Percentiles rank a stretch among this genome's conserved stretches.
phyloP scores from a whole-genome alignment of 1,139 yeast species.

The Pichia sp. region DNA sequence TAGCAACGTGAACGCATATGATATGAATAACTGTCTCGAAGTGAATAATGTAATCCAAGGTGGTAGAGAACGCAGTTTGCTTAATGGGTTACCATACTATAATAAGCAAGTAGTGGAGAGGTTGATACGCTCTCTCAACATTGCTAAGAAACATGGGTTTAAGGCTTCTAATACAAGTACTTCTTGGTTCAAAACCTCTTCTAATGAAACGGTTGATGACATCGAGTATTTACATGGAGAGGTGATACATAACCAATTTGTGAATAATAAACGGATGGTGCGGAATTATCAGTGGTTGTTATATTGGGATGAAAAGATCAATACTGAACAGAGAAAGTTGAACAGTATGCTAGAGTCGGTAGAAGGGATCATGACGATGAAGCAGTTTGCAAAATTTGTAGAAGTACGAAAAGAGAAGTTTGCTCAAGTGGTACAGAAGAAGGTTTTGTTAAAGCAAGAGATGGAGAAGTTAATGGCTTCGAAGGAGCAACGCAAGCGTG shows the following conservation, averaged over 20 bases:
- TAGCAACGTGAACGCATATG: constrained; percentile 3
- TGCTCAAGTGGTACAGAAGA: constrained; percentile 2
- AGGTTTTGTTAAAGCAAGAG: constrained; percentile 6
- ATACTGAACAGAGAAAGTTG: too few species aligned
- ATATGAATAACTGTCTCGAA: constrained; percentile 3
- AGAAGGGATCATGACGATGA: too few species aligned
- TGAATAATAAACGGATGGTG: constrained; percentile 26
- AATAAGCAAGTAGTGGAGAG: constrained; percentile 19
- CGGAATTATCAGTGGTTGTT: constrained; percentile 28
- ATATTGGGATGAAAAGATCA: constrained; percentile 20
- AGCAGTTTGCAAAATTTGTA: constrained; percentile 11
- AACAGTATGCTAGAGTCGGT: too few species aligned
- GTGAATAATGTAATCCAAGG: constrained; percentile 10
- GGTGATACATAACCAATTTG: constrained; percentile 27
- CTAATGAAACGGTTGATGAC: constrained; percentile 25
- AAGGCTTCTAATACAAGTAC: constrained; percentile 18
- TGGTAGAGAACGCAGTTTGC: constrained; percentile 16
- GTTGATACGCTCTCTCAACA: constrained; percentile 19
- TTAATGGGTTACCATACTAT: constrained; percentile 28
- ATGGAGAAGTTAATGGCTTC: constrained; percentile 2
- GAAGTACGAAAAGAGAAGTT: constrained; percentile 10
- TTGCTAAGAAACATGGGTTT: constrained; percentile 16
- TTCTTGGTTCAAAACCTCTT: constrained; percentile 20
- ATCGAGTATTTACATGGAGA: constrained; percentile 29
- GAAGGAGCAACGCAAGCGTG: constrained; percentile 2